Evolutionary conservation across 1,284 basidiomycete genomes (phyloP), one percentile per base, ranked within the genome.

Genomic region (Pyrrhoderma noxium): DNA sequence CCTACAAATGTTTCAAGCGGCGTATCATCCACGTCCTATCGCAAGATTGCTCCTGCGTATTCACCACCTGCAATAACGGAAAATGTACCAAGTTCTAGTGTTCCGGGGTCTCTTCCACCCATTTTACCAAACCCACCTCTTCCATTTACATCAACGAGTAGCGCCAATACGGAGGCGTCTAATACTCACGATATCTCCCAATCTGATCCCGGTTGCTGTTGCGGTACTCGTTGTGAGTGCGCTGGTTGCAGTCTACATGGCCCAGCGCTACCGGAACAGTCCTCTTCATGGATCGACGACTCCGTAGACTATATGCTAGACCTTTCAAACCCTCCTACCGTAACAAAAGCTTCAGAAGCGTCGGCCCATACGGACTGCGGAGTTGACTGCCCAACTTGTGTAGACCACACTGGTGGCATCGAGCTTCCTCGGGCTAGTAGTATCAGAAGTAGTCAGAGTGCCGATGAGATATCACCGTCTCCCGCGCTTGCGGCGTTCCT

Each of bases 161-260:
- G 27, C 5, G 27, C 5, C 11, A 5, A 11, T 5, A 11, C 5
- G 27, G 11, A 31, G 11, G 11, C 11, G 7, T 11, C 27, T 5
- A 11, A 31, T 31, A 31, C 11, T 5, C 27, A 31, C 11, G 27
- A 31, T 31, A 31, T 5, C 5, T 31, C 27, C 7, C 27, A 31
- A 31, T 31, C 27, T 5, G 27, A 31, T 5, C 27, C 27, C 16
- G 79, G 79, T 3, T 89, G 85, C 61, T 82, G 78, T 11, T 89
- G 85, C 60, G 84, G 85, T 22, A 65, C 77, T 35, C 65, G 70
- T 39, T 89, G 85, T 60, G 73, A 71, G n/a, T 89, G 85, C 62
- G 84, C 83, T 0, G 85, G 84, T 25, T 89, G 85, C 61, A 63
- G 76, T 18, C 71, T 83, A 58, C 85, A 89, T 60, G 79, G 82